A percentile compares a stretch with the other conserved stretches of the same genome.
Conservation (phyloP, 139 green algal genomes). For the Spirogloea muscicola region DNA sequence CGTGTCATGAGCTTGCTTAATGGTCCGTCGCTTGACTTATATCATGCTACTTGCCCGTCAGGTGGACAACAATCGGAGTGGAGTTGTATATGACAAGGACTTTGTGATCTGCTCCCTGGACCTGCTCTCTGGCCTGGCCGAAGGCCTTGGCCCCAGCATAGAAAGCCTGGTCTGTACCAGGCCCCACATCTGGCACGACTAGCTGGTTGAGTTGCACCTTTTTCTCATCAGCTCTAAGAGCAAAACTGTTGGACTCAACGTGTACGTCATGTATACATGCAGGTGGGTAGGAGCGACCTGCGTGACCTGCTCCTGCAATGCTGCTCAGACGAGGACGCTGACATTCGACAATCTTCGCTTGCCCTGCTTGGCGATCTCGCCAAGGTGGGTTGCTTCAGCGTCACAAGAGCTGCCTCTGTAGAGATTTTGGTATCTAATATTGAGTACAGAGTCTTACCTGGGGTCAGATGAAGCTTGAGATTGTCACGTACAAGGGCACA, state of each 20-base stretch:
- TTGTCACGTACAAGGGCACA: too few relatives aligned
- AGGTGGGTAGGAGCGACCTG: slow-evolving; percentile 53
- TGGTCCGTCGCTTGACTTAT: too few relatives aligned
- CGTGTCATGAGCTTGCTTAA: too few relatives aligned
- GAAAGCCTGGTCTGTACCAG: slow-evolving; percentile 71
- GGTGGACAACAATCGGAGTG: slow-evolving; percentile 4
- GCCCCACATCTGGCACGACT: too few relatives aligned
- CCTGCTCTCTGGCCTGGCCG: slow-evolving; percentile 68
- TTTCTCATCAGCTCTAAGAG: too few relatives aligned
- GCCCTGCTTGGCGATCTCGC: slow-evolving; percentile 88
- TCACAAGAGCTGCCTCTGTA: background rate
- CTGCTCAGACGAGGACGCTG: slow-evolving; percentile 53
- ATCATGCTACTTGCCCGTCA: too few relatives aligned
- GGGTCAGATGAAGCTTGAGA: too few relatives aligned
- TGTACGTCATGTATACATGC: background rate
- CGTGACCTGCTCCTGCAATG: slow-evolving; percentile 60
- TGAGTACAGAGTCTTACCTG: too few relatives aligned
- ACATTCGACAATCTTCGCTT: slow-evolving; percentile 86
- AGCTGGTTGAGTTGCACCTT: too few relatives aligned
- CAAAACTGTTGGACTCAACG: too few relatives aligned
- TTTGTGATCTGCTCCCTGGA: slow-evolving; percentile 69
- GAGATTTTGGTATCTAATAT: slow-evolving; percentile 9
- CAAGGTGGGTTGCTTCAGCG: slow-evolving; percentile 35
- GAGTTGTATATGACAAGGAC: slow-evolving; percentile 49
- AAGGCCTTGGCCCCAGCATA: slow-evolving; percentile 66